Percentiles rank a stretch among this genome's conserved stretches.
Evolutionary conservation across 1,139 yeast genomes (phyloP).

Genomic region (Taiozyma sp.): DNA sequence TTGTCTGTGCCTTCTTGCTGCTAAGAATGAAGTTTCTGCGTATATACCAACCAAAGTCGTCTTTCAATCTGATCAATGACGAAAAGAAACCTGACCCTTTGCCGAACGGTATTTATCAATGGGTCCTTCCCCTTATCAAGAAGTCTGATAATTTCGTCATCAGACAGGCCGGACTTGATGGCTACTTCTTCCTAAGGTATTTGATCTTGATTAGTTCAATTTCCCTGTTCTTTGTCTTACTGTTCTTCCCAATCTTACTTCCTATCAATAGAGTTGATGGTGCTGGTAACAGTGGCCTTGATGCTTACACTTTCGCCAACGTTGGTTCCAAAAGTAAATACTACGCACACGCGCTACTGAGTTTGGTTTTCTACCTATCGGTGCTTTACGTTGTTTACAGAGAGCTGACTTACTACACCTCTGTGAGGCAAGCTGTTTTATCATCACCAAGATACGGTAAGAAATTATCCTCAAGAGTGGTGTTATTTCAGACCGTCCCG

Average conservation of each 20-base stretch:
- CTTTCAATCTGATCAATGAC: slow-evolving; percentile 52
- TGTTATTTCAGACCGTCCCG: slow-evolving; percentile 80
- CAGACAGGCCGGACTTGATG: slow-evolving; percentile 74
- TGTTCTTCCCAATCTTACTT: slow-evolving; percentile 54
- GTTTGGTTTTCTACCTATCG: slow-evolving; percentile 74
- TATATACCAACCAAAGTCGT: slow-evolving; percentile 65
- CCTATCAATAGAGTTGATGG: slow-evolving; percentile 67
- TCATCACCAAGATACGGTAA: slow-evolving; percentile 77
- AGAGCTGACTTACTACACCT: slow-evolving; percentile 75
- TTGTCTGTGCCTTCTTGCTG: slow-evolving; percentile 47
- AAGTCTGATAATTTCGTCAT: slow-evolving; percentile 63
- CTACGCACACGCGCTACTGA: slow-evolving; percentile 81
- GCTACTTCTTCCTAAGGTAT: slow-evolving; percentile 82
- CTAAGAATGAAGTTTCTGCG: slow-evolving; percentile 53
- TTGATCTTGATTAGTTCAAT: slow-evolving; percentile 55
- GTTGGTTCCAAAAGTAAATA: slow-evolving; percentile 53
- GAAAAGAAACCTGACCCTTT: slow-evolving; percentile 60
- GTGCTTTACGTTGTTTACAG: slow-evolving; percentile 71
- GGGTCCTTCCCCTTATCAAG: slow-evolving; percentile 52
- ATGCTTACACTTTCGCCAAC: slow-evolving; percentile 75
- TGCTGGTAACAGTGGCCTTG: slow-evolving; percentile 56
- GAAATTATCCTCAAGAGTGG: slow-evolving; percentile 70
- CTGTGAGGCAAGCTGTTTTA: slow-evolving; percentile 76
- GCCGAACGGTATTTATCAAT: slow-evolving; percentile 58
- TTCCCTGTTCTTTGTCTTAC: slow-evolving; percentile 50